Evolutionary conservation across 345 rosid genomes (phyloP).

Genomic region (Rhodamnia argentea): DNA sequence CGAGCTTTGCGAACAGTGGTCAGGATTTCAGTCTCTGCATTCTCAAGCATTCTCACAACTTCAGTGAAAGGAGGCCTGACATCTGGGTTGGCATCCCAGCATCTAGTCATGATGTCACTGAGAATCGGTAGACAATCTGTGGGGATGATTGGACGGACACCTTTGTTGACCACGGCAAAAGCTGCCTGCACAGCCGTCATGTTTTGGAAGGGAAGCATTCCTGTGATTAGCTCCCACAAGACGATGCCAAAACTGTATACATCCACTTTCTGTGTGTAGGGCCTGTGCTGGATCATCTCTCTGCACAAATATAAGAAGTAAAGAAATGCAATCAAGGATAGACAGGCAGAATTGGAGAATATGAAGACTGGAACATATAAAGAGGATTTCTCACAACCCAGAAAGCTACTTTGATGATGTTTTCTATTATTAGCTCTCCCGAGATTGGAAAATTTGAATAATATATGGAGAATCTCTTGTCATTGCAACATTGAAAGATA

Average conservation of each 20-base stretch:
- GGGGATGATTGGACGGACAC: conserved; percentile 24
- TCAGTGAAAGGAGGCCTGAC: conserved; percentile 26
- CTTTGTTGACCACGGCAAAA: conserved; percentile 35
- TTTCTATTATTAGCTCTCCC: neutral
- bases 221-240: conserved; percentile 37
- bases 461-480: neutral
- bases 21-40: conserved; percentile 22
- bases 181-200: conserved; percentile 44
- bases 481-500: neutral
- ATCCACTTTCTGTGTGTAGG: conserved; percentile 36
- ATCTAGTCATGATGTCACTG: conserved; percentile 22
- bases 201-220: conserved; percentile 30
- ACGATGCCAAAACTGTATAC: conserved; percentile 43
- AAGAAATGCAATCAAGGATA: neutral
- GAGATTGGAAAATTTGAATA: neutral
- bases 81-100: conserved; percentile 36
- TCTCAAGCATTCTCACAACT: conserved; percentile 27
- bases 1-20: conserved; percentile 35
- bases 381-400: neutral
- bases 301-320: conserved; percentile 2
- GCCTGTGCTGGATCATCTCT: conserved; percentile 38
- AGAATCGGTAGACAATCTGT: conserved; percentile 25
- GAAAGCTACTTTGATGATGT: neutral
- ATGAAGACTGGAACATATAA: neutral
- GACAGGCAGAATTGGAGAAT: neutral